phyloP scores from a whole-genome alignment of 2,329 filamentous ascomycete genomes.

The Pestalotiopsis fici region DNA sequence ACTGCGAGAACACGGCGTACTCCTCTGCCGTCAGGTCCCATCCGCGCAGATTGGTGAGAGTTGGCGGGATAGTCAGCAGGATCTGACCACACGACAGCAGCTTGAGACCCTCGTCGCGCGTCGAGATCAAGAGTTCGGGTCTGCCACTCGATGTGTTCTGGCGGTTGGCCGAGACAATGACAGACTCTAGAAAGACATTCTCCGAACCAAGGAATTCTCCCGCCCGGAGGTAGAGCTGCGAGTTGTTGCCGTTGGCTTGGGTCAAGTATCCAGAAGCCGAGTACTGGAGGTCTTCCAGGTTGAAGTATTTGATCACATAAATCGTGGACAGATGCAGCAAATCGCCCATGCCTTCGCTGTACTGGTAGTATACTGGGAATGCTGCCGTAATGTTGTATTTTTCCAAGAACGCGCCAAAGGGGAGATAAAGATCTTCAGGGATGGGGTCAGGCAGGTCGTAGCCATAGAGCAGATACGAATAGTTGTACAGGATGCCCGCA shows the following conservation, averaged over 20 bases:
- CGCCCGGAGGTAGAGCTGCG: slow-evolving; percentile 1
- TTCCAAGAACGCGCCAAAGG: slow-evolving; percentile 36
- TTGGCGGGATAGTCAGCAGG: slow-evolving; percentile 27
- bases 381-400: slow-evolving; percentile 35
- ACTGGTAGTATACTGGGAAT: slow-evolving; percentile 26
- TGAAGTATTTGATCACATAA: slow-evolving; percentile 33
- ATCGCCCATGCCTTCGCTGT: slow-evolving; percentile 37
- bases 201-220: background rate
- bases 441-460: slow-evolving; percentile 8
- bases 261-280: background rate
- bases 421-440: slow-evolving; percentile 17
- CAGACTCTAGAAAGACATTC: slow-evolving; percentile 1
- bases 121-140: background rate
- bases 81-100: slow-evolving; percentile 20
- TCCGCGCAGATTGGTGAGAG: slow-evolving; percentile 18
- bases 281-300: background rate
- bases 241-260: background rate
- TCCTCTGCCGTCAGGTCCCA: slow-evolving; percentile 27
- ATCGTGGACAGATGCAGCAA: slow-evolving; percentile 33
- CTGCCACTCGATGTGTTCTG: background rate
- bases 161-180: background rate
- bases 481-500: background rate
- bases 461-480: slow-evolving; percentile 1
- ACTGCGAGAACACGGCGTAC: slow-evolving; percentile 24
- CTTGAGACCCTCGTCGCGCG: background rate